Evolutionary conservation across 495 filamentous ascomycete genomes (phyloP).

Genomic region (Pyrenopolyporus hunteri): DNA sequence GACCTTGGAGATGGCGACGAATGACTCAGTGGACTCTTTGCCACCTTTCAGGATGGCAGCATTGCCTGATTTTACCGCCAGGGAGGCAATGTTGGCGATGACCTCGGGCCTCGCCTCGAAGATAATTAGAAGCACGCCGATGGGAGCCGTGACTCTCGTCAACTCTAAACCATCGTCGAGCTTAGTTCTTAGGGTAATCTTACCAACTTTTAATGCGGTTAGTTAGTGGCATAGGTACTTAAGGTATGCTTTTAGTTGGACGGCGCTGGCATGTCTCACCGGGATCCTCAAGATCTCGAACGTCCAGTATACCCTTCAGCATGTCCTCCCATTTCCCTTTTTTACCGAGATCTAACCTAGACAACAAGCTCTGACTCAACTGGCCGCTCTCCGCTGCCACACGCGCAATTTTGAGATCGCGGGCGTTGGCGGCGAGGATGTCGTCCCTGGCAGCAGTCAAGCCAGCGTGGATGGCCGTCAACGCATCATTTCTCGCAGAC

Average conservation of each 20-base stretch:
- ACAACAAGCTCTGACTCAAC: conserved; percentile 85
- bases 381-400: conserved; percentile 73
- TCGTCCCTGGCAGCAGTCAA: conserved; percentile 68
- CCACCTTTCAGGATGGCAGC: conserved; percentile 96
- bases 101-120: conserved; percentile 98
- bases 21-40: conserved; percentile 93
- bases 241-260: background rate
- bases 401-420: conserved; percentile 75
- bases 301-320: conserved; percentile 92
- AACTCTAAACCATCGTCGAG: conserved; percentile 89
- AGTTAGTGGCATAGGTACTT: background rate
- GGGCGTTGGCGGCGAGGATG: conserved; percentile 85
- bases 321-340: conserved; percentile 96
- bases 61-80: conserved; percentile 97
- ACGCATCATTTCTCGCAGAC: conserved; percentile 76
- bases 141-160: conserved; percentile 88
- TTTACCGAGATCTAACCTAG: conserved; percentile 82
- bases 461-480: conserved; percentile 79
- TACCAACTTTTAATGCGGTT: conserved; percentile 67
- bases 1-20: conserved; percentile 82
- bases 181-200: conserved; percentile 78
- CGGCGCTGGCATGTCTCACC: conserved; percentile 59
- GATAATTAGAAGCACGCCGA: conserved; percentile 94
- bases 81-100: conserved; percentile 97
- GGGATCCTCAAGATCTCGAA: conserved; percentile 85